A percentile compares a stretch with the other conserved stretches of the same genome.
Evolutionary conservation across 306 rosid genomes (phyloP).

Genomic region (Chamaecrista fasciculata): DNA sequence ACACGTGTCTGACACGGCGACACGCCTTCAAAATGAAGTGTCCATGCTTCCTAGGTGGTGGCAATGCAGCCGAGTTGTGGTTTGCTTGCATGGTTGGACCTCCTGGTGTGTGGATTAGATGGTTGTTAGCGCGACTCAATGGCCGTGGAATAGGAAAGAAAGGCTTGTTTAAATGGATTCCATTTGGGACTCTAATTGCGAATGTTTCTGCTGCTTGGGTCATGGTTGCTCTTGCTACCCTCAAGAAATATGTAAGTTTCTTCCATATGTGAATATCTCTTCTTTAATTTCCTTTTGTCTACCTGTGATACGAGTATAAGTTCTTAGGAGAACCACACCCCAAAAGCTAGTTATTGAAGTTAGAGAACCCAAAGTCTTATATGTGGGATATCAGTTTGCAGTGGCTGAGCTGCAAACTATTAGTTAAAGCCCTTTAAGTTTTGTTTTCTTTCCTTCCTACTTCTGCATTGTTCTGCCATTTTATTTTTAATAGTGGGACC

Average conservation of each 20-base stretch:
- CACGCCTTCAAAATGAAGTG: too few relatives aligned
- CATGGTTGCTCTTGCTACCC: conserved; percentile 61
- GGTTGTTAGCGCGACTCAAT: conserved; percentile 69
- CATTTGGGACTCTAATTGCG: conserved; percentile 70
- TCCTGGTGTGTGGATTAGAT: conserved; percentile 74
- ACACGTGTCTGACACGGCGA: too few relatives aligned
- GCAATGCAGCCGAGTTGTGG: conserved; percentile 48
- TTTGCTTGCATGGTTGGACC: conserved; percentile 81
- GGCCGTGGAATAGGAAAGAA: conserved; percentile 63
- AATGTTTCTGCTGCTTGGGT: conserved; percentile 66
- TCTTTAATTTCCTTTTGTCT: neutral
- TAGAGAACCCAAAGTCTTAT: too few relatives aligned
- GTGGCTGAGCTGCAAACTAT: neutral
- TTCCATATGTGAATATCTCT: neutral
- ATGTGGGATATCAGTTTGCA: too few relatives aligned
- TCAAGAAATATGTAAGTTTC: conserved; percentile 46
- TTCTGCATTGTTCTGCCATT: neutral
- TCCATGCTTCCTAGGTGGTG: too few relatives aligned
- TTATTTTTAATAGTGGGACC: neutral
- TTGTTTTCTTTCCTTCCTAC: neutral
- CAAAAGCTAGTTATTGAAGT: too few relatives aligned
- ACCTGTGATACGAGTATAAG: too few relatives aligned
- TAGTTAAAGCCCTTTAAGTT: neutral
- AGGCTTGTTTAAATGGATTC: conserved; percentile 58
- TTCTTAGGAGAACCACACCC: too few relatives aligned